phyloP scores from a whole-genome alignment of 495 filamentous ascomycete species.

The Aspergillus kassunensis region DNA sequence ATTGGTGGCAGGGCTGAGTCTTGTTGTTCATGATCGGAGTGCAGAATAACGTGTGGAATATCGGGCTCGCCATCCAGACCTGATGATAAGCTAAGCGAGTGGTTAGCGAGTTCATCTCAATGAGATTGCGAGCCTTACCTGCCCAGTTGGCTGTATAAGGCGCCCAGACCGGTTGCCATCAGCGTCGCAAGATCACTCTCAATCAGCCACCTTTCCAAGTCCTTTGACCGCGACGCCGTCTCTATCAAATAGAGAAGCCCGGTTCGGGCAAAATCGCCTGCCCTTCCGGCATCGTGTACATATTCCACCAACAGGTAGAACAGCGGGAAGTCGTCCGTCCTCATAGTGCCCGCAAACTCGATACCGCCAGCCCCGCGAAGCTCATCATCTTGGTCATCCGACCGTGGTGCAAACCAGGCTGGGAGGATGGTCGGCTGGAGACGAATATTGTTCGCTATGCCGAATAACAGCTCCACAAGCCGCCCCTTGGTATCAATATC shows the following conservation, averaged over 20 bases:
- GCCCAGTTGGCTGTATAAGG: conserved; percentile 94
- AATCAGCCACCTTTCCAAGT: conserved; percentile 91
- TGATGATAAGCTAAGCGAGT: conserved; percentile 32
- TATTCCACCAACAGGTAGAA: conserved; percentile 95
- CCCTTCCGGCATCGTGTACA: conserved; percentile 87
- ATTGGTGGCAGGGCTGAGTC: conserved; percentile 40
- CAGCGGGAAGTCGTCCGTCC: conserved; percentile 90
- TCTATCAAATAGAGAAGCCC: conserved; percentile 95
- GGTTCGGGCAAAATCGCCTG: conserved; percentile 96
- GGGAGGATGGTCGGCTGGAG: conserved; percentile 78
- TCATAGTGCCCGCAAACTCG: conserved; percentile 75
- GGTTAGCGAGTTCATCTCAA: not conserved
- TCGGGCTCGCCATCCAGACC: conserved; percentile 48
- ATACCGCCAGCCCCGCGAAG: conserved; percentile 46
- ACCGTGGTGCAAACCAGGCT: conserved; percentile 71
- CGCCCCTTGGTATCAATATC: conserved; percentile 81
- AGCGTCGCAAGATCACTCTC: conserved; percentile 94
- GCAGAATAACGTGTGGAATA: conserved; percentile 73
- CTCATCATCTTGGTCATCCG: conserved; percentile 38
- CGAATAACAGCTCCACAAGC: conserved; percentile 88
- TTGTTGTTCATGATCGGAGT: conserved; percentile 69
- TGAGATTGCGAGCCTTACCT: conserved; percentile 50
- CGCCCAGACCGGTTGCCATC: conserved; percentile 94
- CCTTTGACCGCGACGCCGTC: conserved; percentile 74
- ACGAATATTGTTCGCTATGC: conserved; percentile 89